phyloP scores from a whole-genome alignment of 805 yeast species.

The Starmera dryadoides region DNA sequence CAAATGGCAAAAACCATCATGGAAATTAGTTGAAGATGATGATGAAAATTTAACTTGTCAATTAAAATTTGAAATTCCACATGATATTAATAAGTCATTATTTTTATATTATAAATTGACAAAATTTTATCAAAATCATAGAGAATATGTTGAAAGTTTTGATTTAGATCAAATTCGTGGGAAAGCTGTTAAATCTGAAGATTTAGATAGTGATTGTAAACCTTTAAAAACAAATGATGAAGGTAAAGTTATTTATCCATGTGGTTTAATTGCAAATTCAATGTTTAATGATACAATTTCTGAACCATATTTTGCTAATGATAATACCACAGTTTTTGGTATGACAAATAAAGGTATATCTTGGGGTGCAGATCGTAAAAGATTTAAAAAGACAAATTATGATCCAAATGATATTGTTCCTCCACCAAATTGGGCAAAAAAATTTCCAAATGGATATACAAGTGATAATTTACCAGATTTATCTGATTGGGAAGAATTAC shows the following conservation, averaged over 20 bases:
- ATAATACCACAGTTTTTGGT: conserved; percentile 2
- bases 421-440: conserved; percentile 84
- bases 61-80: conserved; percentile 66
- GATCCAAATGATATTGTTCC: conserved; percentile 70
- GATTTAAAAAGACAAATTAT: conserved; percentile 70
- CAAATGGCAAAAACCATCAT: conserved; percentile 37
- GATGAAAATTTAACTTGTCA: conserved; percentile 43
- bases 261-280: conserved; percentile 93
- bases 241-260: conserved; percentile 75
- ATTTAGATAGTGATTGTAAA: conserved; percentile 48
- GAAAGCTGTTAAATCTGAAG: conserved; percentile 46
- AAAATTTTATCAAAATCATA: conserved; percentile 89
- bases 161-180: conserved; percentile 82
- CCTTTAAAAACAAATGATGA: conserved; percentile 48
- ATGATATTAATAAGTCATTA: conserved; percentile 60
- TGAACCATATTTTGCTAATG: conserved; percentile 29
- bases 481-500: conserved; percentile 72
- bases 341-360: conserved; percentile 53
- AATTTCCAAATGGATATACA: conserved; percentile 86
- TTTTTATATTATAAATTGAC: conserved; percentile 81
- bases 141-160: conserved; percentile 83
- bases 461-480: conserved; percentile 72
- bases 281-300: conserved; percentile 82
- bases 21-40: conserved; percentile 48
- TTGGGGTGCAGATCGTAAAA: conserved; percentile 72